Evolutionary conservation across 352 stramenopile genomes (phyloP).

Genomic region (Pythium biforme): DNA sequence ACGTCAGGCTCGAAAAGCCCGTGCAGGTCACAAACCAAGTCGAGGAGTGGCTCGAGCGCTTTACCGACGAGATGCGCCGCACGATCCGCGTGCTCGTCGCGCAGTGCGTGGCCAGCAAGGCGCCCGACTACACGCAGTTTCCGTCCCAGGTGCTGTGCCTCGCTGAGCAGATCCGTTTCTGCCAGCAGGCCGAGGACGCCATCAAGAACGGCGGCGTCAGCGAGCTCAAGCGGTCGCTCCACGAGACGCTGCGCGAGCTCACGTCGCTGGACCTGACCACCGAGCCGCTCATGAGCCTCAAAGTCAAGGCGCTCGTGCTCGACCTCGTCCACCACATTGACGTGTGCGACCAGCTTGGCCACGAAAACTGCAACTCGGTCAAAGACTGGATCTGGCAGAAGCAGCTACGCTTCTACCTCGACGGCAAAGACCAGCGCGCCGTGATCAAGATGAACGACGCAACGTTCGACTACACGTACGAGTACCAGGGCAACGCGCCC

Average conservation of each 20-base stretch:
- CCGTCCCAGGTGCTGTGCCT: constrained; percentile 92
- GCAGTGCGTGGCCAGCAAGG: constrained; percentile 73
- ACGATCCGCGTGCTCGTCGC: constrained; percentile 82
- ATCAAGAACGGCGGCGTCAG: constrained; percentile 73
- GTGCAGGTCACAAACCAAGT: constrained; percentile 89
- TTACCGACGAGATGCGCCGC: constrained; percentile 90
- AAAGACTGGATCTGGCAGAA: constrained; percentile 87
- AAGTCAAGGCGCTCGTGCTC: constrained; percentile 93
- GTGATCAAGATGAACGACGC: constrained; percentile 56
- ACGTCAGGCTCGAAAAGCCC: constrained; percentile 75
- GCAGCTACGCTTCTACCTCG: constrained; percentile 84
- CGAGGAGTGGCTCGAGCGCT: constrained; percentile 92
- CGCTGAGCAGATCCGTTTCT: constrained; percentile 92
- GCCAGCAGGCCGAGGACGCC: constrained; percentile 77
- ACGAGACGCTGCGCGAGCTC: constrained; percentile 69
- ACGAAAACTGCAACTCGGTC: constrained; percentile 47
- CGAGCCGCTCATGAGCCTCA: constrained; percentile 89
- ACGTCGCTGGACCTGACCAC: constrained; percentile 85
- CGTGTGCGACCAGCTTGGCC: constrained; percentile 89
- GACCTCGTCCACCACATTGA: constrained; percentile 96
- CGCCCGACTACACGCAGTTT: constrained; percentile 87
- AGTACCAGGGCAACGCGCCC: constrained; percentile 88
- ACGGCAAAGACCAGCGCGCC: constrained; percentile 31
- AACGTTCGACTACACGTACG: constrained; percentile 85
- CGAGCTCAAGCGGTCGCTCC: constrained; percentile 60